phyloP scores from a whole-genome alignment of 75 land plant species.

The Picea sitchensis region DNA sequence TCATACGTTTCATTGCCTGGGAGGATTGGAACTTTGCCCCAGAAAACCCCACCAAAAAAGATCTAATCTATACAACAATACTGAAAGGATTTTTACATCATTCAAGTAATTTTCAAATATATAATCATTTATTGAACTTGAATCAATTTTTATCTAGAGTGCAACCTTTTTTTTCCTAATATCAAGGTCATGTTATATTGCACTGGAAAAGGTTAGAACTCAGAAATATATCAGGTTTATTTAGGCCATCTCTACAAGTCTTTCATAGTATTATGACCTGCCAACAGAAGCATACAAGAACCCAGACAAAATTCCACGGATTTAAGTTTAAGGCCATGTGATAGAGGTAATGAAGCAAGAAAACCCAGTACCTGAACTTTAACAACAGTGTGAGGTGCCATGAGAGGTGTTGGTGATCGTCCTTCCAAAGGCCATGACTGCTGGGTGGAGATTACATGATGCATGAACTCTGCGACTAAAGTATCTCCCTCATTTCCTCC shows the following conservation, averaged over 20 bases:
- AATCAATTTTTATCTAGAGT: not conserved
- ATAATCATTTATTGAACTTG: not conserved
- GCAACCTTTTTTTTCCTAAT: not conserved
- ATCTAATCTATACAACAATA: not conserved
- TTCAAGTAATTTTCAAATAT: not conserved
- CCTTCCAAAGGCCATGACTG: slow-evolving; percentile 42
- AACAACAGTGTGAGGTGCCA: slow-evolving; percentile 47
- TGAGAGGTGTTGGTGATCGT: slow-evolving; percentile 37
- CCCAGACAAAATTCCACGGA: not conserved
- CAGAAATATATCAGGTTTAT: not conserved
- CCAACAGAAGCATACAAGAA: not conserved
- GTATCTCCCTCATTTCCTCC: slow-evolving; percentile 24
- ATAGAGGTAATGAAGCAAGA: not conserved
- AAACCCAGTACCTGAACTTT: slow-evolving; percentile 28
- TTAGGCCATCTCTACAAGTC: not conserved
- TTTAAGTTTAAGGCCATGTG: not conserved
- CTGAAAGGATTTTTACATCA: not conserved
- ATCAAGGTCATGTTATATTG: not conserved
- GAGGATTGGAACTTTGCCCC: not conserved
- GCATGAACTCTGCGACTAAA: slow-evolving; percentile 40
- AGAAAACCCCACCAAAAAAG: not conserved
- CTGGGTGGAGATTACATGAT: slow-evolving; percentile 25
- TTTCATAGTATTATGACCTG: not conserved
- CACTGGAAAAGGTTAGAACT: not conserved
- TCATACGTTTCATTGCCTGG: not conserved